These are phyloP conservation scores for Lentinus brumalis DNA, from an alignment of 768 basidiomycete genomes.

Conservation along the genomic window DNA sequence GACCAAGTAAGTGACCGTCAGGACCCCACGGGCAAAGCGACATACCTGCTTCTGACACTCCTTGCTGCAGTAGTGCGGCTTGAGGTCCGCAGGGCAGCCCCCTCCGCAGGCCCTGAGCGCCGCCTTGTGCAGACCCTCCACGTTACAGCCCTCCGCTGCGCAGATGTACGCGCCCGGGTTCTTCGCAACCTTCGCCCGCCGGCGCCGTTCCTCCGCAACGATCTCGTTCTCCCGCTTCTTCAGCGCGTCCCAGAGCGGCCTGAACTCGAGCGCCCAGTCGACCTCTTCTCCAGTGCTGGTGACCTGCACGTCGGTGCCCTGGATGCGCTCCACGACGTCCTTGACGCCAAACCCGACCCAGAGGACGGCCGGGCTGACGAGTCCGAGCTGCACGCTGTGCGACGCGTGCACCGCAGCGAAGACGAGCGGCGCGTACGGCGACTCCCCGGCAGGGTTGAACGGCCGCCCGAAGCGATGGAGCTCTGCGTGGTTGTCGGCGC, in stretches of 20 bases:
- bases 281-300: neutral
- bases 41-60: constrained; percentile 21
- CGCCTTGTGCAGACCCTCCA: constrained; percentile 16
- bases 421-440: neutral
- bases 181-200: constrained; percentile 8
- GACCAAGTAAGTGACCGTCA: no score
- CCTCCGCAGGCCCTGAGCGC: constrained; percentile 18
- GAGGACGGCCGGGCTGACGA: constrained; percentile 17
- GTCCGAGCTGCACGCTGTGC: constrained; percentile 13
- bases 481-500: neutral
- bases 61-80: constrained; percentile 26
- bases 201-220: neutral
- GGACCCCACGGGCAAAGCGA: neutral
- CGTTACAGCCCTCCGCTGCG: constrained; percentile 23
- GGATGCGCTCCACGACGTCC: neutral
- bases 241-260: constrained; percentile 17
- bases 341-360: constrained; percentile 6
- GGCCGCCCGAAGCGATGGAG: constrained; percentile 1
- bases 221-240: constrained; percentile 11
- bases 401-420: constrained; percentile 13
- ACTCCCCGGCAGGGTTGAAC: neutral
- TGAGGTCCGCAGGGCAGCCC: constrained; percentile 16
- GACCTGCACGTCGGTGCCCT: neutral
- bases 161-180: constrained; percentile 18
- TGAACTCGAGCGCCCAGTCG: constrained; percentile 4